Conservation (phyloP, 2,329 filamentous ascomycete genomes). For the Orbilia quercus region DNA sequence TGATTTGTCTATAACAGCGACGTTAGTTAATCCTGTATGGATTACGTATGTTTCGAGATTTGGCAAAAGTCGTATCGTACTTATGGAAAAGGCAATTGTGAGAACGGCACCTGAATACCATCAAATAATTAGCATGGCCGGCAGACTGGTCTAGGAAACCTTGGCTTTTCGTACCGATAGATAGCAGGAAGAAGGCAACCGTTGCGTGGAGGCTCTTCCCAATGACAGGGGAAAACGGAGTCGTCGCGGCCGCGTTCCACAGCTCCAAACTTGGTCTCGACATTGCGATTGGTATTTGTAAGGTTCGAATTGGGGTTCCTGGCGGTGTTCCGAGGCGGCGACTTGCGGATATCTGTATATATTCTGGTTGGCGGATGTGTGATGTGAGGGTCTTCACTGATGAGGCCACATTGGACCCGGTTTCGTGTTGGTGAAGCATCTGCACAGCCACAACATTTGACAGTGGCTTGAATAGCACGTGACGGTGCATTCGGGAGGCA, state of each 20-base stretch:
- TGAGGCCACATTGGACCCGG: constrained; percentile 26
- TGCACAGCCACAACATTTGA: constrained; percentile 22
- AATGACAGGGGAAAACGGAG: constrained; percentile 82
- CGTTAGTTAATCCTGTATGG: constrained; percentile 22
- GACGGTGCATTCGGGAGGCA: too few relatives aligned
- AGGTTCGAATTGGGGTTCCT: constrained; percentile 11
- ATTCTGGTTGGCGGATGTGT: neutral
- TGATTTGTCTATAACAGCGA: constrained; percentile 59
- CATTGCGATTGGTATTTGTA: constrained; percentile 64
- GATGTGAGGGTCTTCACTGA: constrained; percentile 1
- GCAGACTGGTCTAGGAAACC: constrained; percentile 9
- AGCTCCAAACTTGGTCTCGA: constrained; percentile 71
- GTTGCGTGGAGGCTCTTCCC: constrained; percentile 76
- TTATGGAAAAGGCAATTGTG: constrained; percentile 84
- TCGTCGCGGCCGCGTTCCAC: constrained; percentile 91
- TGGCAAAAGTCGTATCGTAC: constrained; percentile 67
- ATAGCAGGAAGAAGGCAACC: constrained; percentile 79
- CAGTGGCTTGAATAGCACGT: too few relatives aligned
- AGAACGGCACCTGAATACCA: constrained; percentile 71
- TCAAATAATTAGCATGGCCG: constrained; percentile 33
- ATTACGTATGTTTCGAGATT: constrained; percentile 37
- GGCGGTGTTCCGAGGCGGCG: neutral
- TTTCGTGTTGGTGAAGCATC: constrained; percentile 16
- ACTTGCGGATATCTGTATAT: neutral
- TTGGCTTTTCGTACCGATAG: constrained; percentile 67